Conservation (phyloP, 1,139 yeast genomes). For the Geotrichum phurueaensis region DNA sequence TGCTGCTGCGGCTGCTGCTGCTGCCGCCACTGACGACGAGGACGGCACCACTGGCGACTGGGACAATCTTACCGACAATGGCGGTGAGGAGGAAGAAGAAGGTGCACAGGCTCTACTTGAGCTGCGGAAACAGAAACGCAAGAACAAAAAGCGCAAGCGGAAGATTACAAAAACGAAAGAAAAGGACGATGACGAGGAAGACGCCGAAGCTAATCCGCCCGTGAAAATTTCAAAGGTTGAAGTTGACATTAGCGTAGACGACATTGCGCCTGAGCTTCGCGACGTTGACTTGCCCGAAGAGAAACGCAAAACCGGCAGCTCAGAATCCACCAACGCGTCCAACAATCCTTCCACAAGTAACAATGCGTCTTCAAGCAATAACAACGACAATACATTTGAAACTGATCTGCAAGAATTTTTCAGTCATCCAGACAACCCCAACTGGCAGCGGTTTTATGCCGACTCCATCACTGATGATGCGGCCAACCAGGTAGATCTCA, state of each 20-base stretch:
- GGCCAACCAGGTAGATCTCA: conserved; percentile 10
- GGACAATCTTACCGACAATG: conserved; percentile 15
- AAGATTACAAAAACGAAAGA: conserved; percentile 20
- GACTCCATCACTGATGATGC: conserved; percentile 11
- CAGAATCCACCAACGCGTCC: conserved; percentile 11
- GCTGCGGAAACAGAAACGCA: conserved; percentile 23
- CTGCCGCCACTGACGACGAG: conserved; percentile 5
- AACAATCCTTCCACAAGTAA: not conserved
- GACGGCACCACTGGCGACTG: conserved; percentile 1
- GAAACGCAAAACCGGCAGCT: conserved; percentile 15
- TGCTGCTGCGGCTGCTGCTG: conserved; percentile 1
- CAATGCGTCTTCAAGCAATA: not conserved
- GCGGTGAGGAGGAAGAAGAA: conserved; percentile 25
- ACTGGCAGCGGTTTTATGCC: conserved; percentile 18
- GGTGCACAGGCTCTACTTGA: conserved; percentile 32
- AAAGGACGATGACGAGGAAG: conserved; percentile 17
- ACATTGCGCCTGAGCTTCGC: conserved; percentile 24
- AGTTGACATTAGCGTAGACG: conserved; percentile 16
- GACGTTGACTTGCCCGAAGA: conserved; percentile 17
- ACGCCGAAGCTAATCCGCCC: conserved; percentile 5
- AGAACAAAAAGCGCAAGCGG: conserved; percentile 19
- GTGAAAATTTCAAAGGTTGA: conserved; percentile 8
- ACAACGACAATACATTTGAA: conserved; percentile 8
- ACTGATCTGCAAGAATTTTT: conserved; percentile 17
- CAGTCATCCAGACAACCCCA: conserved; percentile 11